Percentiles rank a stretch among this genome's conserved stretches.
Conservation (phyloP, 1,139 yeast genomes). For the Debaryomyces fabryi region DNA sequence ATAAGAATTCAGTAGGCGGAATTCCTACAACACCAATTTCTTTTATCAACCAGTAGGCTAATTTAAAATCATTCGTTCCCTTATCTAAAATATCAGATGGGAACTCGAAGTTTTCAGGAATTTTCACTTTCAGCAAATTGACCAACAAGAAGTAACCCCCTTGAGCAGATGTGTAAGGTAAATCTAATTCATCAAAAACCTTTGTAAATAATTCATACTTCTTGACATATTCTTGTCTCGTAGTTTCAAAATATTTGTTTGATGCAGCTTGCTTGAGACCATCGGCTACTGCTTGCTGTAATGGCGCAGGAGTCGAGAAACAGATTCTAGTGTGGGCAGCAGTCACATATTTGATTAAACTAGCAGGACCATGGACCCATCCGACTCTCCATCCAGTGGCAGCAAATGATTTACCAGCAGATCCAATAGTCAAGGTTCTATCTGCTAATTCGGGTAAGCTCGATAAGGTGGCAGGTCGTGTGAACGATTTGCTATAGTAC, state of each 20-base stretch:
- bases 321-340: constrained; percentile 94
- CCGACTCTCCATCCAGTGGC: constrained; percentile 99
- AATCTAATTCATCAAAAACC: constrained; percentile 81
- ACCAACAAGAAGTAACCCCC: constrained; percentile 94
- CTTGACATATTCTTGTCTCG: constrained; percentile 64
- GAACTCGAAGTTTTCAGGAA: constrained; percentile 70
- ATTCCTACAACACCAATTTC: constrained; percentile 94
- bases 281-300: constrained; percentile 87
- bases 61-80: constrained; percentile 81
- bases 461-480: constrained; percentile 79
- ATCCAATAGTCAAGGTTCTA: constrained; percentile 87
- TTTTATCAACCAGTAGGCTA: constrained; percentile 90
- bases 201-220: constrained; percentile 73
- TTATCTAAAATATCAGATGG: constrained; percentile 66
- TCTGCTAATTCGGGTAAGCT: constrained; percentile 70
- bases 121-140: constrained; percentile 76
- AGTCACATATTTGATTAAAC: constrained; percentile 75
- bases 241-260: constrained; percentile 66
- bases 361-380: constrained; percentile 89
- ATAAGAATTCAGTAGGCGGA: constrained; percentile 93
- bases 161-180: constrained; percentile 87
- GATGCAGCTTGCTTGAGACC: constrained; percentile 66
- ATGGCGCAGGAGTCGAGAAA: constrained; percentile 87
- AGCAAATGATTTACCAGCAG: constrained; percentile 96
- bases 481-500: constrained; percentile 66